Evolutionary conservation across 2,329 filamentous ascomycete species (phyloP).

Genomic region (Colletotrichum truncatum): DNA sequence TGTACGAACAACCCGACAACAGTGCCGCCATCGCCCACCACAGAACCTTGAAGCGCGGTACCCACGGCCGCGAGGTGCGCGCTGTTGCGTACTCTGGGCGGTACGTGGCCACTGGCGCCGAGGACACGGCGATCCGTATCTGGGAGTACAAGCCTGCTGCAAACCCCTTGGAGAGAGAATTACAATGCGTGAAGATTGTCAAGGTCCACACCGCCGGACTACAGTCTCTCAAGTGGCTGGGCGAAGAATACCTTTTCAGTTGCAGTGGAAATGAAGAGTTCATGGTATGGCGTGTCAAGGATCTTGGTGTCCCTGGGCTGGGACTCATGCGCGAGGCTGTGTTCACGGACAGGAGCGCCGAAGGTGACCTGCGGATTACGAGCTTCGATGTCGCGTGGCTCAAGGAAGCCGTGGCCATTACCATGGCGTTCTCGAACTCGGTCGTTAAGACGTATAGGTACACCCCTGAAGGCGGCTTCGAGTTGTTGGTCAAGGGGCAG

Average conservation of each 20-base stretch:
- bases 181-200: constrained; percentile 68
- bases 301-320: constrained; percentile 60
- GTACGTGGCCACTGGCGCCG: constrained; percentile 74
- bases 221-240: constrained; percentile 81
- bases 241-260: constrained; percentile 75
- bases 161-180: constrained; percentile 34
- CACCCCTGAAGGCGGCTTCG: constrained; percentile 50
- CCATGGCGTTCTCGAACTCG: constrained; percentile 86
- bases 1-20: constrained; percentile 52
- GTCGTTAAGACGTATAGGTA: constrained; percentile 71
- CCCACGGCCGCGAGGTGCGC: constrained; percentile 86
- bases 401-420: constrained; percentile 62
- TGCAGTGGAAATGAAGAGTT: constrained; percentile 91
- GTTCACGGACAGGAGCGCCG: constrained; percentile 58
- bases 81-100: constrained; percentile 53
- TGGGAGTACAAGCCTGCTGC: constrained; percentile 56
- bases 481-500: constrained; percentile 59
- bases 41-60: constrained; percentile 70
- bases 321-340: constrained; percentile 66
- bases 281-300: constrained; percentile 78
- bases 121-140: constrained; percentile 78
- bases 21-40: constrained; percentile 35
- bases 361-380: constrained; percentile 80
- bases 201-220: constrained; percentile 86
- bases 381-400: constrained; percentile 71